Evolutionary conservation across 1,284 basidiomycete species (phyloP), one percentile per base, ranked within the genome.

Genomic region (Cutaneotrichosporon arboriforme): DNA sequence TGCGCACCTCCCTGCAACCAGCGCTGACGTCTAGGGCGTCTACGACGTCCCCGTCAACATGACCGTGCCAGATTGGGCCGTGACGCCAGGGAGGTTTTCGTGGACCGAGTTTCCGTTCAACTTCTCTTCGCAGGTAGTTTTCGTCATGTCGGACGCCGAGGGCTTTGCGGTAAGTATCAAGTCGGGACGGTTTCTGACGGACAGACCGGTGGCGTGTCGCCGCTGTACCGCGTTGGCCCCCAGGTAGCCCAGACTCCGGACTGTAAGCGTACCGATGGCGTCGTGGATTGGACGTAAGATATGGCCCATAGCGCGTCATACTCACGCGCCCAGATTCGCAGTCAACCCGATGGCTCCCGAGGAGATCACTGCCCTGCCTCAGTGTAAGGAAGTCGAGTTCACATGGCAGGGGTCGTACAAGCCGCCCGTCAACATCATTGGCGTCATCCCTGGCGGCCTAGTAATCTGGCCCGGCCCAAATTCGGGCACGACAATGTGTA

Each of bases 371-470:
- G 18, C 10, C 9, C 31, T 52, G 20, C 49, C 41, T 57, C 67
- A 70, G 65, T 72, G 71, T 50, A 48, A 53, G 10, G 35, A 53
- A 1, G 52, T 70, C n/a, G 36, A 62, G n/a, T 59, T 71, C 9
- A 64, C 64, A 40, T 72, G 66, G 66, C 17, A 49, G 4, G 35
- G 34, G 22, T 9, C 13, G 22, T 64, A 64, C 4, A 47, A 55
- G 12, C 43, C 52, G 13, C 67, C 69, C 5, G 66, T 70, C 8
- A 61, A 55, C 26, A 61, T 73, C 38, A 49, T 67, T 8, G 71
- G 68, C 14, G 68, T 60, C 17, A 72, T 73, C 43, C 71, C 71
- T 13, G 59, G 61, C 22, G 69, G 71, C 12, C 65, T 72, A 54
- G 62, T 63, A 1, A 63, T 70, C 39, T 20, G 5, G n/a, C 36